A percentile compares a stretch with the other conserved stretches of the same genome.
Conservation (phyloP, 176 grass and related monocot genomes). For the Phoenix dactylifera region DNA sequence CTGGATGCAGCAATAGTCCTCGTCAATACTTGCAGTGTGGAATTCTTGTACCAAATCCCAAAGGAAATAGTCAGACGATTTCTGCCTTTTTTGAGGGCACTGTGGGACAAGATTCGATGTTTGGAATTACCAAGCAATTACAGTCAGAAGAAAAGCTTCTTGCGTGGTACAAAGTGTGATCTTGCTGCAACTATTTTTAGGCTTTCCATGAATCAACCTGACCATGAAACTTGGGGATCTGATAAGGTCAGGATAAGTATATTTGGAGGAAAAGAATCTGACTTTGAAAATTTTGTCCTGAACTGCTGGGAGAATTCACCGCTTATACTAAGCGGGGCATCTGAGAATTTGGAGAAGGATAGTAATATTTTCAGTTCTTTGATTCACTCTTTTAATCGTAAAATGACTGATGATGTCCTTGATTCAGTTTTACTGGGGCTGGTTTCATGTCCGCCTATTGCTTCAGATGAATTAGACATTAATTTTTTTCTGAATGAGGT, state of each 20-base stretch:
- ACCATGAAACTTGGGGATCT: conserved; percentile 15
- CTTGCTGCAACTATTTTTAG: conserved; percentile 73
- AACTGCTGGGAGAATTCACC: conserved; percentile 58
- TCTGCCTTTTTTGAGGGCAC: conserved; percentile 34
- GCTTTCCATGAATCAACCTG: conserved; percentile 43
- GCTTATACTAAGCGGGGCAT: conserved; percentile 29
- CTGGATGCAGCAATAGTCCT: conserved; percentile 35
- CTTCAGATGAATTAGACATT: conserved; percentile 69
- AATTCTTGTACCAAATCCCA: conserved; percentile 17
- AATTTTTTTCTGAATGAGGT: conserved; percentile 49
- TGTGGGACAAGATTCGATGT: conserved; percentile 25
- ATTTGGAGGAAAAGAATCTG: conserved; percentile 39
- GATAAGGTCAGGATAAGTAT: conserved; percentile 25
- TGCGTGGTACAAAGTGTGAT: conserved; percentile 31
- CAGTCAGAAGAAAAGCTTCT: background rate
- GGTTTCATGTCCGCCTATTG: conserved; percentile 63
- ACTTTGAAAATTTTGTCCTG: conserved; percentile 42
- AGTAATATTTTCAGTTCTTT: conserved; percentile 43
- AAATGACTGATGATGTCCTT: conserved; percentile 30
- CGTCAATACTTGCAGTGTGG: conserved; percentile 40
- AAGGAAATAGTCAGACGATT: conserved; percentile 25
- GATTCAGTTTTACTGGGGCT: conserved; percentile 42
- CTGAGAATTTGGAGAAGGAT: conserved; percentile 8
- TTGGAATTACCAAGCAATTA: background rate
- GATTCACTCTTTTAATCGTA: conserved; percentile 27